A percentile compares a stretch with the other conserved stretches of the same genome.
These are phyloP conservation scores for Pelagomonas calceolata DNA, from an alignment of 108 stramenopile species.

Conservation along the genomic window DNA sequence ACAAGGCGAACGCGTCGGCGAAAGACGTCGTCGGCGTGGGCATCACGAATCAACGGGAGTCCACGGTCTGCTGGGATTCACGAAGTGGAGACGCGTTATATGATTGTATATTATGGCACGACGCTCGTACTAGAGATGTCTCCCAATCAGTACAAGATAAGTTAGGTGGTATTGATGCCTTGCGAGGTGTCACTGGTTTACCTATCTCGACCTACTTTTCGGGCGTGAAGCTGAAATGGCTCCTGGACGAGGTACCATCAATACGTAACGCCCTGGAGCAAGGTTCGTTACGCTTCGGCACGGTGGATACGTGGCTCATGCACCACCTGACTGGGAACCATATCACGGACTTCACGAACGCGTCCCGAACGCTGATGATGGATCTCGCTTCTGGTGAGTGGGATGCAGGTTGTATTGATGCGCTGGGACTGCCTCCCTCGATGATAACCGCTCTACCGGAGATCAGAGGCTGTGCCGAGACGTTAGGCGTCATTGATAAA, in stretches of 20 bases:
- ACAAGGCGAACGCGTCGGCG: conserved; percentile 2
- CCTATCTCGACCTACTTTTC: conserved; percentile 91
- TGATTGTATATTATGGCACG: conserved; percentile 97
- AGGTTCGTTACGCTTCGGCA: conserved; percentile 72
- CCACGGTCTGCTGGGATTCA: conserved; percentile 83
- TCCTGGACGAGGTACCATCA: conserved; percentile 72
- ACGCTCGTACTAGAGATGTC: conserved; percentile 67
- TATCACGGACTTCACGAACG: conserved; percentile 88
- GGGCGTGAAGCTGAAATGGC: conserved; percentile 84
- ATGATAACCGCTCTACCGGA: conserved; percentile 36
- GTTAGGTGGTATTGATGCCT: conserved; percentile 51
- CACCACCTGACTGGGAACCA: conserved; percentile 74
- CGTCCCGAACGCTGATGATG: conserved; percentile 85
- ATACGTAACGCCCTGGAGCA: conserved; percentile 31
- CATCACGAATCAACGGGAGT: conserved; percentile 98
- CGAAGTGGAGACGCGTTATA: conserved; percentile 78
- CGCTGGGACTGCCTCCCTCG: conserved; percentile 29
- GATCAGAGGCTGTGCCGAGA: conserved; percentile 39
- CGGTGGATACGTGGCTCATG: conserved; percentile 86
- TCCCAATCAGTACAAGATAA: conserved; percentile 51
- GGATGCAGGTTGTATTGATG: conserved; percentile 60
- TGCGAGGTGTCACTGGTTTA: conserved; percentile 77
- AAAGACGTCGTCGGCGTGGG: conserved; percentile 61
- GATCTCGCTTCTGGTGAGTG: conserved; percentile 66
- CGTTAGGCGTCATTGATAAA: conserved; percentile 27